Conservation (phyloP, 2,329 filamentous ascomycete species). For the Fusarium anguioides region DNA sequence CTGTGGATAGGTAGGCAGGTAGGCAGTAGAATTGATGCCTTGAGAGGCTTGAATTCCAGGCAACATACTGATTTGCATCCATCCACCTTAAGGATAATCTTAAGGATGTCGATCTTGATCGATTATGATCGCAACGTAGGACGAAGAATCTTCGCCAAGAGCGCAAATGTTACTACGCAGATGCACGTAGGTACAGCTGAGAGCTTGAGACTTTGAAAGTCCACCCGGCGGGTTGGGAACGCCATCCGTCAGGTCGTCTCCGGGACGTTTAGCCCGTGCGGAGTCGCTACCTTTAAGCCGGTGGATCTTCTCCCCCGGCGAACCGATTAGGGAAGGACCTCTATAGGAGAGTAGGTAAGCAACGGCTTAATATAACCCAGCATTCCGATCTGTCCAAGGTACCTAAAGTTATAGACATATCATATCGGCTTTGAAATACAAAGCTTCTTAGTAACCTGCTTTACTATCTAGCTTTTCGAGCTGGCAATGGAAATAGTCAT, state of each 20-base stretch:
- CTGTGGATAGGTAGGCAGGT: too few species aligned
- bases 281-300: neutral
- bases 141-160: neutral
- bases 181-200: neutral
- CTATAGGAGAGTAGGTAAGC: too few species aligned
- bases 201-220: neutral
- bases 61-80: neutral
- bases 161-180: neutral
- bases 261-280: constrained; percentile 17
- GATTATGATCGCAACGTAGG: neutral
- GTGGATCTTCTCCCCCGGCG: constrained; percentile 1
- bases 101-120: too few species aligned
- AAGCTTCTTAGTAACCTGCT: too few species aligned
- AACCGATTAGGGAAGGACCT: constrained; percentile 27
- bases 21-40: constrained; percentile 17
- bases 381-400: neutral
- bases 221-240: constrained; percentile 9
- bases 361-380: neutral
- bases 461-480: neutral
- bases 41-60: neutral
- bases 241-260: too few species aligned
- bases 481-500: neutral
- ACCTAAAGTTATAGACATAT: too few species aligned
- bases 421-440: too few species aligned
- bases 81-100: neutral